A percentile compares a stretch with the other conserved stretches of the same genome.
phyloP scores from a whole-genome alignment of 768 basidiomycete species.

The Lactifluus subvellereus region DNA sequence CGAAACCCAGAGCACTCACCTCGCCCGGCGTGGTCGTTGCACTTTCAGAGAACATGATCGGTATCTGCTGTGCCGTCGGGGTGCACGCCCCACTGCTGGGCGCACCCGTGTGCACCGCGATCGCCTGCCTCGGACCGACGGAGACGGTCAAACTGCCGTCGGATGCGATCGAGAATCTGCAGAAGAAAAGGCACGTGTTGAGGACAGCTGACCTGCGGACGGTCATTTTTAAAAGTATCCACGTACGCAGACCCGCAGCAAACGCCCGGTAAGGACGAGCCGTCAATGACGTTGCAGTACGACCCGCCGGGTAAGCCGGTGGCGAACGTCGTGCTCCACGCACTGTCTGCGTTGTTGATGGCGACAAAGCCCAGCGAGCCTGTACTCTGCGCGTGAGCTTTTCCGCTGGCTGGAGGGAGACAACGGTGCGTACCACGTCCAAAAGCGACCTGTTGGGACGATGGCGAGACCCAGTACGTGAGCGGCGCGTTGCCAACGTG shows the following conservation, averaged over 20 bases:
- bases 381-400: slow-evolving; percentile 23
- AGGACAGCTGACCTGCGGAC: not conserved
- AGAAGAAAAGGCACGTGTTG: not conserved
- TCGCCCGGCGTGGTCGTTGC: slow-evolving; percentile 55
- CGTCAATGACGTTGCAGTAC: slow-evolving; percentile 63
- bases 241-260: slow-evolving; percentile 49
- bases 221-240: not conserved
- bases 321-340: slow-evolving; percentile 51
- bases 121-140: slow-evolving; percentile 27
- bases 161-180: slow-evolving; percentile 20
- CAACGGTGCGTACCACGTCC: slow-evolving; percentile 42
- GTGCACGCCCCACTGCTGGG: not conserved
- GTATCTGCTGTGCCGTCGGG: slow-evolving; percentile 4
- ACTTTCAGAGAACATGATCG: slow-evolving; percentile 40
- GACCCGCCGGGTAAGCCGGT: slow-evolving; percentile 52
- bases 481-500: slow-evolving; percentile 47
- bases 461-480: slow-evolving; percentile 53
- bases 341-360: slow-evolving; percentile 57
- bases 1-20: slow-evolving; percentile 30
- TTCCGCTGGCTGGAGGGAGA: not conserved
- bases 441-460: slow-evolving; percentile 58
- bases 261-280: slow-evolving; percentile 34
- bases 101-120: slow-evolving; percentile 27
- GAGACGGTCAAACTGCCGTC: slow-evolving; percentile 26
- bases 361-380: slow-evolving; percentile 55